Evolutionary conservation across 768 basidiomycete species (phyloP).

Genomic region (Dioszegia aurantiaca): DNA sequence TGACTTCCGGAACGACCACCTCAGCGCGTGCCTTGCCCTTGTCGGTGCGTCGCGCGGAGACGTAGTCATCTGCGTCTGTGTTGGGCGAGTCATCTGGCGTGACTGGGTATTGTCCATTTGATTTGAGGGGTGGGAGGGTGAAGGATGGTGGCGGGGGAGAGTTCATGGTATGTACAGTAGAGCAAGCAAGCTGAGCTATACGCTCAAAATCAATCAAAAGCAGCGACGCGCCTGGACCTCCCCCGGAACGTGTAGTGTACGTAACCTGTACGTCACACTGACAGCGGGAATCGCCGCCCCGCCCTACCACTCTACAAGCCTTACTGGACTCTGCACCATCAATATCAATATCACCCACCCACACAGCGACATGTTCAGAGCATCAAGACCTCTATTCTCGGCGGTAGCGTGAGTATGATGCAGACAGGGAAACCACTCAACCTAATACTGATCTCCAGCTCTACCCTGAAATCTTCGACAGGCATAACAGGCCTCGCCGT

Average conservation of each 20-base stretch:
- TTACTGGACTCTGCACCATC: too few species aligned
- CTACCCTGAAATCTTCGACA: conserved; percentile 68
- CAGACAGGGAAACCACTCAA: too few species aligned
- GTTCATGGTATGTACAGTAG: conserved; percentile 35
- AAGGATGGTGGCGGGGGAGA: conserved; percentile 43
- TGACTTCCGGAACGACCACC: conserved; percentile 25
- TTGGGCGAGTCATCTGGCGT: conserved; percentile 27
- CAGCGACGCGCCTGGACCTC: too few species aligned
- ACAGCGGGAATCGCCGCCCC: too few species aligned
- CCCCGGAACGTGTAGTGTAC: too few species aligned
- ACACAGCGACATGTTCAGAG: conserved; percentile 14
- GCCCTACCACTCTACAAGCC: too few species aligned
- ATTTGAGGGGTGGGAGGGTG: conserved; percentile 39
- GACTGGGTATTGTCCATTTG: conserved; percentile 29
- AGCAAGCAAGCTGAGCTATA: too few species aligned
- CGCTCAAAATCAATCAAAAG: too few species aligned
- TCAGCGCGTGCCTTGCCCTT: conserved; percentile 19
- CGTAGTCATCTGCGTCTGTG: conserved; percentile 8
- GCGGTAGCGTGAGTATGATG: conserved; percentile 20
- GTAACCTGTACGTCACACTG: too few species aligned
- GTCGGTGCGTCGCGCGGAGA: conserved; percentile 9
- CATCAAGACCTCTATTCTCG: conserved; percentile 12
- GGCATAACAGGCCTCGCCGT: conserved; percentile 80
- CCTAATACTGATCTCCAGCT: conserved; percentile 22
- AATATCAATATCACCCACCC: too few species aligned